phyloP scores from a whole-genome alignment of 2,329 filamentous ascomycete species.

The Botryotinia globosa region DNA sequence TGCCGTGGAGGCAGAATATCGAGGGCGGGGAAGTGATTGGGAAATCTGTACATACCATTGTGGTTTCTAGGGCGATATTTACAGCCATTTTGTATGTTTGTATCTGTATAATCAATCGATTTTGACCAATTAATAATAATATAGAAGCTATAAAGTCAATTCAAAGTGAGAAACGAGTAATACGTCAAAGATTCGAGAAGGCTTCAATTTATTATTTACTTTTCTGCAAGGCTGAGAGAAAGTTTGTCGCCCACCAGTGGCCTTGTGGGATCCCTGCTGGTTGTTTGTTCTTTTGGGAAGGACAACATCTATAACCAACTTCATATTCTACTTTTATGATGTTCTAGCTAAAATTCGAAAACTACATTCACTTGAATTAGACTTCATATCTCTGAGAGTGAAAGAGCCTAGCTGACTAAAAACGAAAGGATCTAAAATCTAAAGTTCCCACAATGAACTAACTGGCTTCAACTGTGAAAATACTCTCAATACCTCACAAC shows the following conservation, averaged over 20 bases:
- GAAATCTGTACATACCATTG: conserved; percentile 59
- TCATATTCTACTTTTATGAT: not conserved
- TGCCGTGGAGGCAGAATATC: too few species aligned
- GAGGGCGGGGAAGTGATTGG: too few species aligned
- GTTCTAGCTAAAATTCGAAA: not conserved
- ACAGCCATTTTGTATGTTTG: conserved; percentile 61
- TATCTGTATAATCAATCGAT: not conserved
- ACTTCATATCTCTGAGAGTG: not conserved
- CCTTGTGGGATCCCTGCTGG: conserved; percentile 2
- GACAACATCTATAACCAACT: conserved; percentile 1
- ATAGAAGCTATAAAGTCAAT: not conserved
- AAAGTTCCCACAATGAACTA: not conserved
- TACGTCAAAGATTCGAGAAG: not conserved
- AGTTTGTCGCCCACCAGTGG: not conserved
- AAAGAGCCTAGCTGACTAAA: accelerated
- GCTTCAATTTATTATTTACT: conserved; percentile 8
- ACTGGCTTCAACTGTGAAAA: not conserved
- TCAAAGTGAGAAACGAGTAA: not conserved
- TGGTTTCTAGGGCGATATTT: conserved; percentile 77
- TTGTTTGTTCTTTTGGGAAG: not conserved
- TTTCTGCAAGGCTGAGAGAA: conserved; percentile 19
- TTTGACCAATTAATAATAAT: not conserved
- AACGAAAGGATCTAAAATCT: not conserved
- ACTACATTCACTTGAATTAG: not conserved
- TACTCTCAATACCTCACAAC: not conserved